These are phyloP conservation scores for Ceratobasidium sp. DNA, from an alignment of 1,284 basidiomycete genomes.

Conservation along the genomic window DNA sequence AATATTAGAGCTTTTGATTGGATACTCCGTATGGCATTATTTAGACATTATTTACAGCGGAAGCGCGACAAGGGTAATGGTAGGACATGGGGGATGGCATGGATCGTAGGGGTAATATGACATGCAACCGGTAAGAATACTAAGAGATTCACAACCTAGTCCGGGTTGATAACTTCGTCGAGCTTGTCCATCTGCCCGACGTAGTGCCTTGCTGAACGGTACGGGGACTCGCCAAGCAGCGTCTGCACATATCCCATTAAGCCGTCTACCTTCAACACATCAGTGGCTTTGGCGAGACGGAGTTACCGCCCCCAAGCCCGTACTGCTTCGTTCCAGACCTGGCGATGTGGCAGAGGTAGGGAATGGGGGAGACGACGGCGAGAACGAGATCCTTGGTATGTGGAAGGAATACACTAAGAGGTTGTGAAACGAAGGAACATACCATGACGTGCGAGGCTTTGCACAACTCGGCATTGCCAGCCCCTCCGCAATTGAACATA, in stretches of 20 bases:
- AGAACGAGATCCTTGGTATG: neutral
- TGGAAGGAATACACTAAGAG: neutral
- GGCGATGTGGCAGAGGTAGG: neutral
- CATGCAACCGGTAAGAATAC: too few relatives aligned
- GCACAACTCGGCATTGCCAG: neutral
- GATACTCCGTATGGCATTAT: too few relatives aligned
- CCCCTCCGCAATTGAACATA: too few relatives aligned
- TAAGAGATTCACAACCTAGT: too few relatives aligned
- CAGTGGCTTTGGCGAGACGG: neutral
- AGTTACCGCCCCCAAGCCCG: constrained; percentile 1
- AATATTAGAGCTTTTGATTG: too few relatives aligned
- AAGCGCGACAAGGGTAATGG: too few relatives aligned
- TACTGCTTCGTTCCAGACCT: neutral
- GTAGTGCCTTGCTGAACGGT: too few relatives aligned
- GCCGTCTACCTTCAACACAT: constrained; percentile 14
- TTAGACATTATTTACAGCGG: too few relatives aligned
- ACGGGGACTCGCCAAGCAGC: neutral
- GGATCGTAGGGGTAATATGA: too few relatives aligned
- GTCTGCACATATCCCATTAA: neutral
- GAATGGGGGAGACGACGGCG: constrained; percentile 18
- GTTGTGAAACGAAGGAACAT: neutral
- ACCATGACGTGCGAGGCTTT: constrained; percentile 11
- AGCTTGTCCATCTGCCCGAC: too few relatives aligned
- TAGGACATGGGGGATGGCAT: too few relatives aligned
- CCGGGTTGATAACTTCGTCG: too few relatives aligned